Evolutionary conservation across 208 protist species (phyloP).

Genomic region (Porcisia deanei): DNA sequence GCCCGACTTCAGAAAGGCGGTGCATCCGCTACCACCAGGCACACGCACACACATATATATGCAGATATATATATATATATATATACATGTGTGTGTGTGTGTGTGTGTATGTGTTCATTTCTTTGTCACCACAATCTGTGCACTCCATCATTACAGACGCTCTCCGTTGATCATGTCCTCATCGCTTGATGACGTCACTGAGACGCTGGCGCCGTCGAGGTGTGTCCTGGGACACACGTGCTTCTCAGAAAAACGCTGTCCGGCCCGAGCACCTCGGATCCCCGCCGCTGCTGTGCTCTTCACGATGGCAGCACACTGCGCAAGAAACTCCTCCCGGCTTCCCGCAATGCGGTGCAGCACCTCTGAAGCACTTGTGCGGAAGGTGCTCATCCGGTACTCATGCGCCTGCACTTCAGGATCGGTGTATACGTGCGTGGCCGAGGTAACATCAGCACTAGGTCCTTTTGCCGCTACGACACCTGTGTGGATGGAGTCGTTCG

Average conservation of each 20-base stretch:
- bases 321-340: constrained; percentile 75
- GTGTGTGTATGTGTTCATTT: not conserved
- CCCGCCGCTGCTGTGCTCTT: constrained; percentile 35
- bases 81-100: not conserved
- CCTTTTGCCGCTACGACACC: not conserved
- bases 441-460: not conserved
- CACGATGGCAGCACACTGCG: constrained; percentile 71
- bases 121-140: not conserved
- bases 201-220: not conserved
- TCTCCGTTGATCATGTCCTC: not conserved
- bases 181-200: not conserved
- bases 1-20: not conserved
- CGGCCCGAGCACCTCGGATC: not conserved
- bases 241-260: not conserved
- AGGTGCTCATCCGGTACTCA: constrained; percentile 59
- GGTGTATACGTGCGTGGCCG: constrained; percentile 12
- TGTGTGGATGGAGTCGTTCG: not conserved
- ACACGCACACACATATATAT: not conserved
- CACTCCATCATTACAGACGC: not conserved
- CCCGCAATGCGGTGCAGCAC: constrained; percentile 73
- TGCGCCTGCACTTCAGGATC: constrained; percentile 33
- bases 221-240: not conserved
- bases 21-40: not conserved
- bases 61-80: not conserved
- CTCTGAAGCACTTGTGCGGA: constrained; percentile 71